Percentiles rank a stretch among this genome's conserved stretches.
phyloP scores from a whole-genome alignment of 1,284 basidiomycete genomes.

The Leucocoprinus gongylophorus region DNA sequence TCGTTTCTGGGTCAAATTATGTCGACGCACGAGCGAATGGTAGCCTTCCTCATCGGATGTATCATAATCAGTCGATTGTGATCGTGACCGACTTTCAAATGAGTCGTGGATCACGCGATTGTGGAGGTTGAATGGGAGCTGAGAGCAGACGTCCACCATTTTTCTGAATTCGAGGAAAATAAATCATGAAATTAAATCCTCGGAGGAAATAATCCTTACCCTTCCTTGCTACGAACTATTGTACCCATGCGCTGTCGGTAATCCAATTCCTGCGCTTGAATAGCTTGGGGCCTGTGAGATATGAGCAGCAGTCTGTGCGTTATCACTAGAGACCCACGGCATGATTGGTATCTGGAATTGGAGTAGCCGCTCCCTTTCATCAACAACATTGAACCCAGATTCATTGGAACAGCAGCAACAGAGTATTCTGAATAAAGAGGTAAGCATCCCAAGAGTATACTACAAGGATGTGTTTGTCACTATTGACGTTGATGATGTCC shows the following conservation, averaged over 20 bases:
- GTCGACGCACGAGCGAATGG: slow-evolving; percentile 9
- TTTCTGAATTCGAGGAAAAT: slow-evolving; percentile 35
- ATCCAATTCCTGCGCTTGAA: slow-evolving; percentile 42
- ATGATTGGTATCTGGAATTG: slow-evolving; percentile 10
- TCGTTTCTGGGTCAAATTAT: slow-evolving; percentile 2
- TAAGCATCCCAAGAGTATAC: not conserved
- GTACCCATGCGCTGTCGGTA: slow-evolving; percentile 47
- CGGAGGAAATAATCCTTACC: slow-evolving; percentile 34
- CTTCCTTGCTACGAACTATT: slow-evolving; percentile 58
- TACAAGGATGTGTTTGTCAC: too few relatives aligned
- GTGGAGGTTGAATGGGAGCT: slow-evolving; percentile 60
- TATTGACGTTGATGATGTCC: too few relatives aligned
- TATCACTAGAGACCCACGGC: not conserved
- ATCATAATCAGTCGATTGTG: slow-evolving; percentile 22
- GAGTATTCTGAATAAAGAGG: not conserved
- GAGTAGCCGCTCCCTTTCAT: slow-evolving; percentile 6
- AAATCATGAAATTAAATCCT: slow-evolving; percentile 4
- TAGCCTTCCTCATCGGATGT: slow-evolving; percentile 16
- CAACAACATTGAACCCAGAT: not conserved
- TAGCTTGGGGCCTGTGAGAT: slow-evolving; percentile 19
- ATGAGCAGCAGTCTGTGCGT: not conserved
- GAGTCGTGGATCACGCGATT: slow-evolving; percentile 35
- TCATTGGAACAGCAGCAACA: slow-evolving; percentile 2
- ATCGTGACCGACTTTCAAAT: slow-evolving; percentile 35
- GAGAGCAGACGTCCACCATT: slow-evolving; percentile 65